Percentiles rank a stretch among this genome's conserved stretches.
phyloP scores from a whole-genome alignment of 2,329 filamentous ascomycete genomes.

The Parascedosporium putredinis region DNA sequence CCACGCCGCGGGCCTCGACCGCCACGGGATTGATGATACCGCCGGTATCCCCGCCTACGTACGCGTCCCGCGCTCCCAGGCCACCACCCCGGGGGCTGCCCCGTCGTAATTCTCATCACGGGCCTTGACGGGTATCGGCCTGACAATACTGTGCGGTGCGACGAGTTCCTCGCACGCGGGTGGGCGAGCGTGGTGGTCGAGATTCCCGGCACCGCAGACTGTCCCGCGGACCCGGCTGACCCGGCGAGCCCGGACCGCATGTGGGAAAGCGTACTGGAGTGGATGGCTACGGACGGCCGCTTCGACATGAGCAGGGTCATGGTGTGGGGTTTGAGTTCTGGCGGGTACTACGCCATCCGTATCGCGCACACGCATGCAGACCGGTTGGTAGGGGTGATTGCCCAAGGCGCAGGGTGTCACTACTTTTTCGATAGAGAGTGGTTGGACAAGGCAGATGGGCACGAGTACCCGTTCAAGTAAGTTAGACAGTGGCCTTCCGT shows the following conservation, averaged over 20 bases:
- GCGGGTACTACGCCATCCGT: slow-evolving; percentile 58
- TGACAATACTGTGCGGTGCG: slow-evolving; percentile 49
- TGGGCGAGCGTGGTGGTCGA: slow-evolving; percentile 55
- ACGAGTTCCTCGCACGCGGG: slow-evolving; percentile 52
- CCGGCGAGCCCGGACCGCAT: slow-evolving; percentile 49
- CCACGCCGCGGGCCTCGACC: slow-evolving; percentile 38
- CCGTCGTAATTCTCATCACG: slow-evolving; percentile 46
- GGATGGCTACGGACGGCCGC: slow-evolving; percentile 36
- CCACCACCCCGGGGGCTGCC: slow-evolving; percentile 19
- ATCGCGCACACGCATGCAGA: slow-evolving; percentile 56
- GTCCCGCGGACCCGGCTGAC: slow-evolving; percentile 51
- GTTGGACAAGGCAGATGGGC: slow-evolving; percentile 50
- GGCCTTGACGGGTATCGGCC: slow-evolving; percentile 54
- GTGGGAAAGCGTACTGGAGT: slow-evolving; percentile 51
- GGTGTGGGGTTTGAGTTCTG: slow-evolving; percentile 55
- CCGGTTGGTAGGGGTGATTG: slow-evolving; percentile 43
- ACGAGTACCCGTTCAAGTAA: slow-evolving; percentile 54
- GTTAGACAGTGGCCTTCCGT: slow-evolving; percentile 12
- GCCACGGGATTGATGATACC: too few relatives aligned
- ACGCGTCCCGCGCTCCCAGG: slow-evolving; percentile 37
- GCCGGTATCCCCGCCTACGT: slow-evolving; percentile 56
- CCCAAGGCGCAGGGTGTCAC: slow-evolving; percentile 47
- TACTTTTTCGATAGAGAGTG: slow-evolving; percentile 43
- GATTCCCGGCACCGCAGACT: slow-evolving; percentile 43
- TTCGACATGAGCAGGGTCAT: slow-evolving; percentile 49